A percentile compares a stretch with the other conserved stretches of the same genome.
Evolutionary conservation across 768 basidiomycete species (phyloP).

Genomic region (Lentinula sp.): DNA sequence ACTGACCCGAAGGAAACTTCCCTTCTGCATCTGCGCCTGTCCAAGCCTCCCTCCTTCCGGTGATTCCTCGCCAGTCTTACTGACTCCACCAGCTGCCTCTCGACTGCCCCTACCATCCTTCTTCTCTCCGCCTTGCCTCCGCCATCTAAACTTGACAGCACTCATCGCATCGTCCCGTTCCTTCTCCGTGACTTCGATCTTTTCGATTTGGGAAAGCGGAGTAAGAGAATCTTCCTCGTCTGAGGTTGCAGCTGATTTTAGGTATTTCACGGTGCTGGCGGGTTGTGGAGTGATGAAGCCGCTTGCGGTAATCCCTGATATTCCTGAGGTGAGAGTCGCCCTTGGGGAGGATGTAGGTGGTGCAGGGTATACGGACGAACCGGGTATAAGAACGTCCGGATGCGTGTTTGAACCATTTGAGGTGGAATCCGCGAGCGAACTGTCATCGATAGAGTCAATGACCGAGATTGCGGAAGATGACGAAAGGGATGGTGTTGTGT

Average conservation of each 20-base stretch:
- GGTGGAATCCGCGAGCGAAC: not conserved
- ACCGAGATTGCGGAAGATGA: not conserved
- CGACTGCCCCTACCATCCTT: constrained; percentile 7
- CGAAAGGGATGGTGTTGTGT: not conserved
- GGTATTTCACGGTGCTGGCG: not conserved
- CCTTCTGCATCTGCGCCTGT: not conserved
- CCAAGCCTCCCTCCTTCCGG: not conserved
- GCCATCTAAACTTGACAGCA: constrained; percentile 55
- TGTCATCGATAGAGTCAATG: not conserved
- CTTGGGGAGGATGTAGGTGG: not conserved
- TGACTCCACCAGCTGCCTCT: not conserved
- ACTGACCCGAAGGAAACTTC: not conserved
- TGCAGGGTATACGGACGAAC: not conserved
- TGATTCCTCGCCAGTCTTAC: not conserved
- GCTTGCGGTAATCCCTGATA: not conserved
- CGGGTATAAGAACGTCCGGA: not conserved
- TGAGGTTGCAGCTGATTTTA: not conserved
- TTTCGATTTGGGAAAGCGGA: not conserved
- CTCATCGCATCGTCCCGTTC: constrained; percentile 77
- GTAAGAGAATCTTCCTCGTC: constrained; percentile 12
- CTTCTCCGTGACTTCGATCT: constrained; percentile 56
- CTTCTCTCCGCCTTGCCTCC: constrained; percentile 28
- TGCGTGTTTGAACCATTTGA: not conserved
- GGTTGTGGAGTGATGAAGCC: not conserved
- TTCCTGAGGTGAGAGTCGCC: not conserved